Conservation (phyloP, 257 asterid species). For the Coffea eugenioides region DNA sequence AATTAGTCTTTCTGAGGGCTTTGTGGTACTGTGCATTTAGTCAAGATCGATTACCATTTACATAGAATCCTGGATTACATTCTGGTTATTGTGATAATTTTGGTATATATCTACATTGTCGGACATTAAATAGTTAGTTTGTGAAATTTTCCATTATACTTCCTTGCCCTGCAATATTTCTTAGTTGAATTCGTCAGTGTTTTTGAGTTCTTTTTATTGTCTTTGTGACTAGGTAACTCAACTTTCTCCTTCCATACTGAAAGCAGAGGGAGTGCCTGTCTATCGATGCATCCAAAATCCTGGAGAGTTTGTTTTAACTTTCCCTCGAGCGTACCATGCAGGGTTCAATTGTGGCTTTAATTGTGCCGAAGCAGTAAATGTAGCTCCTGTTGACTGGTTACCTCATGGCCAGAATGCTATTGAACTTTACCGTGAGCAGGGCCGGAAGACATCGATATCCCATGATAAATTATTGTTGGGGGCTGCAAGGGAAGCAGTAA, state of each 20-base stretch:
- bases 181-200: too few relatives aligned
- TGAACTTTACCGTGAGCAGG: conserved; percentile 81
- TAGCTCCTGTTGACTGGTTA: conserved; percentile 99
- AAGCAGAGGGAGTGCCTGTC: conserved; percentile 82
- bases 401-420: conserved; percentile 96
- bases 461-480: conserved; percentile 96
- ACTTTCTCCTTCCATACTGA: conserved; percentile 84
- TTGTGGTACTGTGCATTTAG: not conserved
- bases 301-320: conserved; percentile 93
- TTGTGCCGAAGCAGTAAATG: conserved; percentile 99
- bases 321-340: conserved; percentile 99
- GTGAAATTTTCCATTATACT: not conserved
- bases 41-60: not conserved
- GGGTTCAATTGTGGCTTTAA: conserved; percentile 95
- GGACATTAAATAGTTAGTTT: not conserved
- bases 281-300: conserved; percentile 90
- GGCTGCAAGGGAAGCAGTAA: conserved; percentile 96
- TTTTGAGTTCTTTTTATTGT: not conserved
- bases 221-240: conserved; percentile 74
- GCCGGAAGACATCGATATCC: conserved; percentile 83
- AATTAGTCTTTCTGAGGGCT: not conserved
- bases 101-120: not conserved
- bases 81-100: not conserved
- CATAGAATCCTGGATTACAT: not conserved
- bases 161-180: not conserved